Conservation (phyloP, 129 eudicot species). For the Centaurea solstitialis region DNA sequence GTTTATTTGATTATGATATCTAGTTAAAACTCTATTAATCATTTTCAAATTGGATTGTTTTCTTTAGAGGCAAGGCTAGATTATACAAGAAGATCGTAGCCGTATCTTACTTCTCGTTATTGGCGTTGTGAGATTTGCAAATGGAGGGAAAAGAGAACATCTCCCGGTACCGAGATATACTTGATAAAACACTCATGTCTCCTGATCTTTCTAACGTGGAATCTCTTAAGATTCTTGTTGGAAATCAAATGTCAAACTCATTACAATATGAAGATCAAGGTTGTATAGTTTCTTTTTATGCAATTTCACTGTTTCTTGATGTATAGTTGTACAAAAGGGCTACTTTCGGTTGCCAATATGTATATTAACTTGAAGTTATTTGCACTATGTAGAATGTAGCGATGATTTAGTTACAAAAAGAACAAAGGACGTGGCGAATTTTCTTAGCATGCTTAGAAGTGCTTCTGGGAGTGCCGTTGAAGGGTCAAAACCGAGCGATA, state of each 20-base stretch:
- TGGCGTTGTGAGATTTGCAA: constrained; percentile 27
- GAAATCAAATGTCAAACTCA: constrained; percentile 62
- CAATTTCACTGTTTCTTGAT: background rate
- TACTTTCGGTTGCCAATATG: background rate
- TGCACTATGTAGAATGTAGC: constrained; percentile 41
- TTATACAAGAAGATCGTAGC: background rate
- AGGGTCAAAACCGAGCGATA: constrained; percentile 32
- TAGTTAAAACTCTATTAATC: background rate
- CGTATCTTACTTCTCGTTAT: background rate
- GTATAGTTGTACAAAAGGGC: background rate
- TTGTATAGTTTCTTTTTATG: constrained; percentile 4
- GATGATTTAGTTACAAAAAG: constrained; percentile 59
- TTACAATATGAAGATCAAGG: constrained; percentile 39
- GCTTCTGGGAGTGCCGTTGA: constrained; percentile 56
- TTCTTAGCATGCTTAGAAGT: constrained; percentile 80
- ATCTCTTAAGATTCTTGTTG: constrained; percentile 57
- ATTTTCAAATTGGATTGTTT: constrained; percentile 1
- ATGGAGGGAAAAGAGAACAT: constrained; percentile 61
- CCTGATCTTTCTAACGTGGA: constrained; percentile 61
- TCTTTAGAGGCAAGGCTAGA: constrained; percentile 7
- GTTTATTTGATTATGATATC: background rate
- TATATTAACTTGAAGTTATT: background rate
- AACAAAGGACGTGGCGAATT: constrained; percentile 60
- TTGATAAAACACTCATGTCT: constrained; percentile 73
- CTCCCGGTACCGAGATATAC: constrained; percentile 51